These are phyloP conservation scores for Peronosclerospora sorghi DNA, from an alignment of 352 stramenopile species.

Conservation along the genomic window DNA sequence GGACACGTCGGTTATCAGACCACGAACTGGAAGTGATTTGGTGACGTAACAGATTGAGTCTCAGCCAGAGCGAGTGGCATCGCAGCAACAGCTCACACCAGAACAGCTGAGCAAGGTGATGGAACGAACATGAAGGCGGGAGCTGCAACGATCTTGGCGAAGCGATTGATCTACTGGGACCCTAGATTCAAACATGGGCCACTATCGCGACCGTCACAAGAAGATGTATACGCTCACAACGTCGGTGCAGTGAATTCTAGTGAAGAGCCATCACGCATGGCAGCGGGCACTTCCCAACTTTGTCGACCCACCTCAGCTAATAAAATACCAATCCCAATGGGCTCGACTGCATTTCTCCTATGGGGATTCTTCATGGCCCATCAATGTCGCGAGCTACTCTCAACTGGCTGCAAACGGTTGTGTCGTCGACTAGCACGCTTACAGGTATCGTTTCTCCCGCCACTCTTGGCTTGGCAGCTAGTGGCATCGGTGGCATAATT, in stretches of 20 bases:
- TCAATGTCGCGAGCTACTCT: constrained; percentile 71
- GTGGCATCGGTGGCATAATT: too few species aligned
- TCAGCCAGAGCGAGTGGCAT: constrained; percentile 6
- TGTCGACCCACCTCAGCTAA: constrained; percentile 32
- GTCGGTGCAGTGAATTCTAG: neutral
- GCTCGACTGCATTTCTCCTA: constrained; percentile 45
- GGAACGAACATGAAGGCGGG: constrained; percentile 30
- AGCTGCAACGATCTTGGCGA: constrained; percentile 53
- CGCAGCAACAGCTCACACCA: constrained; percentile 3
- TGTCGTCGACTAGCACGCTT: constrained; percentile 48
- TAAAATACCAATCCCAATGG: constrained; percentile 30
- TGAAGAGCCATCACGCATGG: neutral
- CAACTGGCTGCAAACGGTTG: constrained; percentile 66
- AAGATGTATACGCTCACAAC: neutral
- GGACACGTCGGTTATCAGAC: constrained; percentile 38
- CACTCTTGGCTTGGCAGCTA: too few species aligned
- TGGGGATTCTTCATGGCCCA: constrained; percentile 34
- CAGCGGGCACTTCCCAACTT: constrained; percentile 12
- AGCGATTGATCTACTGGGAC: constrained; percentile 50
- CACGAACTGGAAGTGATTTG: constrained; percentile 19
- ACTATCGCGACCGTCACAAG: constrained; percentile 13
- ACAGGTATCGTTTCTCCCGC: constrained; percentile 48
- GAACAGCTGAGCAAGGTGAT: constrained; percentile 21
- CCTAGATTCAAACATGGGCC: constrained; percentile 13
- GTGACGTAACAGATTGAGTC: constrained; percentile 12